phyloP scores from a whole-genome alignment of 371 early-diverging fungal genomes.

The Zopfochytrium polystomum region DNA sequence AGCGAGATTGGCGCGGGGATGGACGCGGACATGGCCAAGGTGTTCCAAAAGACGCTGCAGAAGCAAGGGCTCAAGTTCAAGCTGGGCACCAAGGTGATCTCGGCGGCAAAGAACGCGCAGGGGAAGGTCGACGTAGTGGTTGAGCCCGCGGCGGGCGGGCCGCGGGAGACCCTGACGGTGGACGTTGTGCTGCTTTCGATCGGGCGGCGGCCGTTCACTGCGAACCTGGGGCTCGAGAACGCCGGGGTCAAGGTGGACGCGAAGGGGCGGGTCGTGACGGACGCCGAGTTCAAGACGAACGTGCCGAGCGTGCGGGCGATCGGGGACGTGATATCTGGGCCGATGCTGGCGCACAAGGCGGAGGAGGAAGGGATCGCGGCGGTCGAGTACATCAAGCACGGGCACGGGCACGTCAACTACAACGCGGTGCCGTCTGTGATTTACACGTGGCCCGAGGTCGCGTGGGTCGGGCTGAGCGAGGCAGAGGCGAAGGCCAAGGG shows the following conservation, averaged over 20 bases:
- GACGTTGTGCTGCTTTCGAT: slow-evolving; percentile 92
- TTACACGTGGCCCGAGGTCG: slow-evolving; percentile 98
- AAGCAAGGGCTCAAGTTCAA: slow-evolving; percentile 98
- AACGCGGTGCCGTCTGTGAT: slow-evolving; percentile 96
- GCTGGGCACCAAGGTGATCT: slow-evolving; percentile 92
- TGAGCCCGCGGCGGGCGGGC: slow-evolving; percentile 68
- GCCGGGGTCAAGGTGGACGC: no score
- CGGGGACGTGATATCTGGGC: slow-evolving; percentile 88
- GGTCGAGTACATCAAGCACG: no score
- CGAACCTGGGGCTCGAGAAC: slow-evolving; percentile 85
- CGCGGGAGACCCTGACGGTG: slow-evolving; percentile 64
- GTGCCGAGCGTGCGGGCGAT: slow-evolving; percentile 83
- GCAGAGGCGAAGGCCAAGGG: slow-evolving; percentile 85
- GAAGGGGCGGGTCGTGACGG: no score
- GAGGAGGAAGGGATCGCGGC: no score
- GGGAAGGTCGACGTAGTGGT: slow-evolving; percentile 87
- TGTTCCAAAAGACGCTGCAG: no score
- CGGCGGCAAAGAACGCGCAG: slow-evolving; percentile 73
- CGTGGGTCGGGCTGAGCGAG: no score
- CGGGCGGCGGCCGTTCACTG: slow-evolving; percentile 93
- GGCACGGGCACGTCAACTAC: no score
- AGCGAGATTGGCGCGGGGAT: no score
- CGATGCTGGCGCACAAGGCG: no score
- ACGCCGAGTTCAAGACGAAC: slow-evolving; percentile 88
- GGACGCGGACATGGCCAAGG: no score